These are phyloP conservation scores for Candida boleticola DNA, from an alignment of 805 yeast species.

Conservation along the genomic window DNA sequence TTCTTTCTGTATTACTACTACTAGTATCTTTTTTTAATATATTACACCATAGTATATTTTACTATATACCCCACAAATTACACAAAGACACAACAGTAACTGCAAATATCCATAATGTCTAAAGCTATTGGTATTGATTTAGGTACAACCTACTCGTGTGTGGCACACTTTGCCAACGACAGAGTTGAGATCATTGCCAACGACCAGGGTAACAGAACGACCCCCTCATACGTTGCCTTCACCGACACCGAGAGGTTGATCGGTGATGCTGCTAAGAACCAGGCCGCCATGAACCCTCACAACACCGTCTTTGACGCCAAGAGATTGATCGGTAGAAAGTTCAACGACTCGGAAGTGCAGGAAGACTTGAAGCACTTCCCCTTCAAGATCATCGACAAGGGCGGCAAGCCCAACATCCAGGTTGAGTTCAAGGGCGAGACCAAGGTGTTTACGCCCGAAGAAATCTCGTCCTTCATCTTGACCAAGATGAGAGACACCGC, in stretches of 20 bases:
- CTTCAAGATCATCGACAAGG: conserved; percentile 71
- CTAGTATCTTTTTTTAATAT: too few species aligned
- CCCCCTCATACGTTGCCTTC: conserved; percentile 96
- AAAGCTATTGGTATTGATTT: conserved; percentile 80
- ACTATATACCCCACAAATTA: too few species aligned
- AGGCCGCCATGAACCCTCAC: conserved; percentile 93
- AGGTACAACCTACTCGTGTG: conserved; percentile 98
- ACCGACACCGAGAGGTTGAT: conserved; percentile 92
- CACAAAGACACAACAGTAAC: too few species aligned
- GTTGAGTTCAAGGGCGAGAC: conserved; percentile 88
- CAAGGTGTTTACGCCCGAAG: conserved; percentile 89
- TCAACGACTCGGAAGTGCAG: conserved; percentile 73
- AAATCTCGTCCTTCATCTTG: conserved; percentile 89
- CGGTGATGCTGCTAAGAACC: conserved; percentile 98
- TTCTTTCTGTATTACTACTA: too few species aligned
- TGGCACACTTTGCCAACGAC: conserved; percentile 67
- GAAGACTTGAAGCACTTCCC: conserved; percentile 87
- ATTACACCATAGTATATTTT: too few species aligned
- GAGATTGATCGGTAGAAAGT: conserved; percentile 86
- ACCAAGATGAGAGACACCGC: conserved; percentile 92
- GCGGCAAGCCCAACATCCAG: conserved; percentile 83
- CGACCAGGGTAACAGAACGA: conserved; percentile 98
- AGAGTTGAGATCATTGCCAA: conserved; percentile 94
- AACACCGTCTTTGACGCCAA: conserved; percentile 96
- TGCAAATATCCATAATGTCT: too few species aligned